phyloP scores from a whole-genome alignment of 164 flowering plant genomes.

The Warburgia ugandensis region DNA sequence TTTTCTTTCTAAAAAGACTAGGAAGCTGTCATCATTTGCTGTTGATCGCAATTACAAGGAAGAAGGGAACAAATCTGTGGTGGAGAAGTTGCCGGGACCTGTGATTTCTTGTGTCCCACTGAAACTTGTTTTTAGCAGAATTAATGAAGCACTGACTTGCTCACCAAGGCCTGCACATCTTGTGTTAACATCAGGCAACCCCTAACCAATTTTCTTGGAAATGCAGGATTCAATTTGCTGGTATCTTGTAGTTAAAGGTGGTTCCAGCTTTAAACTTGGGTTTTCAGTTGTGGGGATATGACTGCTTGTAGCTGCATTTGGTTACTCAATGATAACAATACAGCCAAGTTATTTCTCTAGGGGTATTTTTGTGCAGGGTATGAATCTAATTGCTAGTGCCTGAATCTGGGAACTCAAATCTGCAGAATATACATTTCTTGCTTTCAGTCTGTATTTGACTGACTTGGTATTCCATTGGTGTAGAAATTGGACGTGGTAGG shows the following conservation, averaged over 20 bases:
- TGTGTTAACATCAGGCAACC: conserved; percentile 5
- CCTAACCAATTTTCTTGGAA: background rate
- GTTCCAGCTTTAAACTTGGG: too few relatives aligned
- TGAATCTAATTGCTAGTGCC: too few relatives aligned
- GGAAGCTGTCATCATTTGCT: conserved; percentile 61
- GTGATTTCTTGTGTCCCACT: conserved; percentile 69
- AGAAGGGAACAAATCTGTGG: conserved; percentile 25
- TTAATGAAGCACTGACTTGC: conserved; percentile 59
- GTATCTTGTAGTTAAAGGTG: too few relatives aligned
- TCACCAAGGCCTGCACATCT: conserved; percentile 26
- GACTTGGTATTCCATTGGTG: too few relatives aligned
- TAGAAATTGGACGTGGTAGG: conserved; percentile 10
- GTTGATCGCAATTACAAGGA: conserved; percentile 23
- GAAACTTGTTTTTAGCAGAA: conserved; percentile 77
- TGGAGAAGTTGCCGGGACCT: conserved; percentile 38
- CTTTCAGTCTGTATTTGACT: too few relatives aligned
- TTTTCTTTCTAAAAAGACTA: conserved; percentile 47
- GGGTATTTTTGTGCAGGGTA: too few relatives aligned
- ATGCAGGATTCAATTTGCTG: background rate
- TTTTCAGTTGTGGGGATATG: too few relatives aligned
- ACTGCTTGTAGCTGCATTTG: too few relatives aligned
- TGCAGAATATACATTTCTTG: too few relatives aligned
- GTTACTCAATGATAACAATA: too few relatives aligned
- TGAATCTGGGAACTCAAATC: too few relatives aligned
- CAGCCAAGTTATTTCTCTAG: too few relatives aligned